Base-by-base conservation (phyloP, 2,329 filamentous ascomycete genomes). In the Aspergillus calidoustus region DNA sequence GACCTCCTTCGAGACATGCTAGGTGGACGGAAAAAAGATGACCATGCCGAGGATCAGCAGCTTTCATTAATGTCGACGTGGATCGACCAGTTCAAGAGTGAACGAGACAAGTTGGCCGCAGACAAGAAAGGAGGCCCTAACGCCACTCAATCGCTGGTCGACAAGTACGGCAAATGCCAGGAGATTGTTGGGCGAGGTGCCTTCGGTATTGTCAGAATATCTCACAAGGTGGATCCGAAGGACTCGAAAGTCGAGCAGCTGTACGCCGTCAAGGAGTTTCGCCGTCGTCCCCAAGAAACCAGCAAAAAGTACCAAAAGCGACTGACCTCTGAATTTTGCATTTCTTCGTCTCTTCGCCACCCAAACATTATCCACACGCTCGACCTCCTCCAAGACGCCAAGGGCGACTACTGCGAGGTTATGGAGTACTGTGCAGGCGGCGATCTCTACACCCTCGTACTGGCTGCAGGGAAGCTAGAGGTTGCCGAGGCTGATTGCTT, bases 381-480 rank as follows among this genome's bases (percentile, higher is more conserved):
- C 57, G 95, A 99, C 74, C 85, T 99, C 11, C 86, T 99, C 46
- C 92, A 97, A 78, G 95, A 99, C 73, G 88, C 94, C 70, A 98
- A 98, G 80, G 95, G 95, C 63, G 93, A 97, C 74, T 98, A 95
- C 78, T 99, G 95, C 78, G 95, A 99, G 77, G 95, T 99, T 56
- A 99, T 99, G 95, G 95, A 99, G 79, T 99, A 95, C 75, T 99
- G 95, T 76, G 93, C 94, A 43, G 95, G 95, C 63, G 95, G 95
- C 62, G 95, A 99, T 75, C 83, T 99, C 25, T 98, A 98, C 78
- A 97, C 93, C 0, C 85, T 99, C 5, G 91, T 99, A 22, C 87
- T 98, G 31, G 89, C 95, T 7, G 92, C 93, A 43, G 92, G 92
- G 62, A 97, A 97, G 78, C 88, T 99, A 22, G 93, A 80, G 76